Percentiles rank a stretch among this genome's conserved stretches.
These are phyloP conservation scores for Purshia tridentata DNA, from an alignment of 306 rosid genomes.

Conservation along the genomic window DNA sequence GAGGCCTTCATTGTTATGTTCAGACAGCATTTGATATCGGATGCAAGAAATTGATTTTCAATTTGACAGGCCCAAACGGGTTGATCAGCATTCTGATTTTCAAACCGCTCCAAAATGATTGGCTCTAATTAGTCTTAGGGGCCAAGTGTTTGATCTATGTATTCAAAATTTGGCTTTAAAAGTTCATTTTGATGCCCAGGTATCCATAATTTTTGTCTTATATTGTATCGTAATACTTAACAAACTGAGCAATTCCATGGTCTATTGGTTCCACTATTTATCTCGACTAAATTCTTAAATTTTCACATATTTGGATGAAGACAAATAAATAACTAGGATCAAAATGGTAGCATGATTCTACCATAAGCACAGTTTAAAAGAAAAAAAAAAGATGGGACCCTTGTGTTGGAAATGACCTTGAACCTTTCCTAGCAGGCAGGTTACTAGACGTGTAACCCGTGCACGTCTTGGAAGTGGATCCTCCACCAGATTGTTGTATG, in stretches of 20 bases:
- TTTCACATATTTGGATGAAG: neutral
- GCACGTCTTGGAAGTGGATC: no score
- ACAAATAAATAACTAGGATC: no score
- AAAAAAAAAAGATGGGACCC: no score
- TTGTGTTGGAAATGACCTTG: no score
- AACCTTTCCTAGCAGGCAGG: no score
- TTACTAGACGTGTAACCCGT: no score
- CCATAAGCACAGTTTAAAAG: no score
- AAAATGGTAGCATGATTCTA: no score
- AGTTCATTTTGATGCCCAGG: constrained; percentile 16
- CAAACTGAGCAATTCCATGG: neutral
- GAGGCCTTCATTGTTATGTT: constrained; percentile 97
- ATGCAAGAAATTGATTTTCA: constrained; percentile 46
- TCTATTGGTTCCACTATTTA: neutral
- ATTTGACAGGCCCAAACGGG: neutral
- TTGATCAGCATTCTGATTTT: no score
- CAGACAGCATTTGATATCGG: constrained; percentile 75
- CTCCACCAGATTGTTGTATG: no score
- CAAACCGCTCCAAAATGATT: no score
- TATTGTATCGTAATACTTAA: neutral
- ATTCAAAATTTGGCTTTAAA: constrained; percentile 3
- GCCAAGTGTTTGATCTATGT: constrained; percentile 5
- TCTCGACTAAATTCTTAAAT: neutral
- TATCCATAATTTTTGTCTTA: neutral
- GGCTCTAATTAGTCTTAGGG: no score